Conservation (phyloP, 805 yeast genomes). For the Saccharomyces cerevisiae region DNA sequence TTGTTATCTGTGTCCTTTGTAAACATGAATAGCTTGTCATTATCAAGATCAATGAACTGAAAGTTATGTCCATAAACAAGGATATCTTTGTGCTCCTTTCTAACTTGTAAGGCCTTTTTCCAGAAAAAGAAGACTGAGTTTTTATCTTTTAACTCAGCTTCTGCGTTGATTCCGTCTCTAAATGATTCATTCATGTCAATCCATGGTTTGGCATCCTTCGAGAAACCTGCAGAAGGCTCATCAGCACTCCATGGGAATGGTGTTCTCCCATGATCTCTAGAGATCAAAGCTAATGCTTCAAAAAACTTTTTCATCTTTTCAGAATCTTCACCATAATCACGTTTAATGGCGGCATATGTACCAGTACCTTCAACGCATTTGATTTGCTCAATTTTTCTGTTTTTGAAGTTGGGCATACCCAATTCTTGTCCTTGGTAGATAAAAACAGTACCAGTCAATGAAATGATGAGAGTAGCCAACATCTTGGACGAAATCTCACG, state of each 20-base stretch:
- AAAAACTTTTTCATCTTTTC: neutral
- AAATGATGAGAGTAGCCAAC: neutral
- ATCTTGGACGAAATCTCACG: neutral
- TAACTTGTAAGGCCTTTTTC: neutral
- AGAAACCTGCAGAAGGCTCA: neutral
- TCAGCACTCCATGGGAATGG: neutral
- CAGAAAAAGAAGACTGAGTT: neutral
- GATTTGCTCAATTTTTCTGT: neutral
- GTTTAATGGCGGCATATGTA: neutral
- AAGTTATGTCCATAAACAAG: neutral
- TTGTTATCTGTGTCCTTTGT: neutral
- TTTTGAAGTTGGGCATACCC: neutral
- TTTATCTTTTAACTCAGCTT: neutral
- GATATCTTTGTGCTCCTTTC: conserved; percentile 38
- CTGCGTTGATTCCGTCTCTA: neutral
- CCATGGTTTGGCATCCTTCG: neutral
- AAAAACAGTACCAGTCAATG: neutral
- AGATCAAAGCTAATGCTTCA: neutral
- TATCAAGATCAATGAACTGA: neutral
- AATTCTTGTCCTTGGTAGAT: neutral
- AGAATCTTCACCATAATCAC: neutral
- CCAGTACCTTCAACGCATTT: neutral
- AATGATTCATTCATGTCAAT: neutral
- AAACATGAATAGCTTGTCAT: neutral
- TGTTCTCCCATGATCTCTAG: neutral